Evolutionary conservation across 345 rosid genomes (phyloP), one percentile per base, ranked within the genome.

Genomic region (Eutrema japonicum): DNA sequence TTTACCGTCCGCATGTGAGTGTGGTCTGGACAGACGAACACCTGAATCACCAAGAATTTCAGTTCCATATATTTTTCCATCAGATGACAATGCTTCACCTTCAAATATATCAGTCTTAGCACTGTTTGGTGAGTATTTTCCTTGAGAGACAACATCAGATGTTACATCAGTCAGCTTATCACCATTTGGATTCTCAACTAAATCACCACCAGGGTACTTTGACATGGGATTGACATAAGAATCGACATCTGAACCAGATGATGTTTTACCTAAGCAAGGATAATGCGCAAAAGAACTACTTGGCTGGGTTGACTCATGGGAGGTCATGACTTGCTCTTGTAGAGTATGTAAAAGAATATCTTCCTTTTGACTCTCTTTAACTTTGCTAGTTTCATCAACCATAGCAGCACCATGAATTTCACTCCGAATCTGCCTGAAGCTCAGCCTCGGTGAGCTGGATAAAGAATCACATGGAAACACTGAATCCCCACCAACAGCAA

Each of bases 131-230:
- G 83, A 51, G 43, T 52, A 37, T 40, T 57, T 80, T 76, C 82
- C 84, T 11, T 78, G 80, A 73, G 79, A 83, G 72, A 57, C 77
- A 51, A 53, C 77, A 73, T 83, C 72, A 78, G 77, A 75, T 45
- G 70, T 38, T 52, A 78, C 40, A 83, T 75, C 83, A 67, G 80
- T 74, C 70, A 47, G 70, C 76, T 65, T 56, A 76, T 76, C 88
- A 74, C 72, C 77, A 74, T 52, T 66, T 41, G 78, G 72, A 78
- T 68, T 76, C 60, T 84, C 66, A 70, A 53, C 65, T 36, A 83
- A 68, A 77, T 64, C 77, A 77, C 69, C 81, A 65, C 66, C 75
- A 52, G 47, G 66, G 72, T 50, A 47, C 10, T 73, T 77, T 29
- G 81, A 71, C 22, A 64, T 70, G 30, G 72, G 57, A 41, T 80